Conservation (phyloP, 768 basidiomycete genomes). For the Boletellus ananiceps region DNA sequence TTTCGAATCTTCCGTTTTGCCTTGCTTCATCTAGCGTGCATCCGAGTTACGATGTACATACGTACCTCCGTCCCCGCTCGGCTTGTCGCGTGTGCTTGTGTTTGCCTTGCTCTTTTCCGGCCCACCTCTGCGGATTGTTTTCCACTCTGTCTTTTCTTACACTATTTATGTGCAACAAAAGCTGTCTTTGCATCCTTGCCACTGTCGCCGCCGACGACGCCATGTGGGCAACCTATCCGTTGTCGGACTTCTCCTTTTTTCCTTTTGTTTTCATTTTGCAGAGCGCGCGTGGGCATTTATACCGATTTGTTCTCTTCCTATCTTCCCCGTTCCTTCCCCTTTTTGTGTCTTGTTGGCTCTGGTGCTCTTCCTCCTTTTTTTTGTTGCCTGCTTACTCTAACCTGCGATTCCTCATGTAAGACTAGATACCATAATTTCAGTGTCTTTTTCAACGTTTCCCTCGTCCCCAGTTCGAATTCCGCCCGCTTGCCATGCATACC, state of each 20-base stretch:
- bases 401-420: conserved; percentile 13
- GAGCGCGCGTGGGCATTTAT: too few species aligned
- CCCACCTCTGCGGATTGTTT: conserved; percentile 13
- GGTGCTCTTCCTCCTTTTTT: not conserved
- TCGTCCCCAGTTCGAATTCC: too few species aligned
- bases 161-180: conserved; percentile 29
- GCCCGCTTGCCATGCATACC: too few species aligned
- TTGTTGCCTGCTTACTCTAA: not conserved
- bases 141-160: conserved; percentile 3
- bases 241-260: conserved; percentile 9
- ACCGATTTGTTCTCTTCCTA: not conserved
- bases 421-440: conserved; percentile 11
- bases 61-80: conserved; percentile 1
- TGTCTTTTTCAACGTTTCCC: not conserved
- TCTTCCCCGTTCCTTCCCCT: not conserved
- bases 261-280: not conserved
- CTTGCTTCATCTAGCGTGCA: conserved; percentile 12
- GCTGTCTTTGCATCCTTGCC: conserved; percentile 10
- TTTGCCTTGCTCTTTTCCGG: not conserved
- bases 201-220: too few species aligned
- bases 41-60: conserved; percentile 16
- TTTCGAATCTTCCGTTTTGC: conserved; percentile 1
- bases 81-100: conserved; percentile 2
- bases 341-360: too few species aligned
- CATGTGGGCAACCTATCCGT: not conserved